Percentiles rank a stretch among this genome's conserved stretches.
Conservation (phyloP, 768 basidiomycete genomes). For the Mycena olivaceomarginata region DNA sequence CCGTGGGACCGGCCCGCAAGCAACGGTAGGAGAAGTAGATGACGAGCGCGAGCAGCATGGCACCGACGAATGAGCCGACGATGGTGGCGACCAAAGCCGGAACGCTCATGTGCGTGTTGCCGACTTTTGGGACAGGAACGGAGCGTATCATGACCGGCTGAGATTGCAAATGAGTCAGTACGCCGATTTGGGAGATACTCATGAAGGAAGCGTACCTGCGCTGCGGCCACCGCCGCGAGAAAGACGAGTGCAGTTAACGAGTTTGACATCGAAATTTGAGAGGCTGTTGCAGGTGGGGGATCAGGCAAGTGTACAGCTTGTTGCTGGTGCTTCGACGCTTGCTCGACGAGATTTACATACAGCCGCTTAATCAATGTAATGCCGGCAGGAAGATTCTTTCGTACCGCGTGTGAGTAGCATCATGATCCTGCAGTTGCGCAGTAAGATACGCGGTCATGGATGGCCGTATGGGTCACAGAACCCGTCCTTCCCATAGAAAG, state of each 20-base stretch:
- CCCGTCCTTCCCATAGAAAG: too few relatives aligned
- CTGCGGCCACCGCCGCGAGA: slow-evolving; percentile 4
- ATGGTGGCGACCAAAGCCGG: slow-evolving; percentile 11
- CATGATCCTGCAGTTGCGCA: slow-evolving; percentile 12
- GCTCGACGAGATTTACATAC: slow-evolving; percentile 9
- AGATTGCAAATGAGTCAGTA: slow-evolving; percentile 6
- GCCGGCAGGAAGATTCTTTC: slow-evolving; percentile 4
- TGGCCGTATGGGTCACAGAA: slow-evolving; percentile 5
- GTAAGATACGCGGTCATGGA: slow-evolving; percentile 3
- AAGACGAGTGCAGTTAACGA: slow-evolving; percentile 13
- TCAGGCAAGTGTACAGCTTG: slow-evolving; percentile 7
- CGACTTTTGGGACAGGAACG: background rate
- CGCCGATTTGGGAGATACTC: slow-evolving; percentile 2
- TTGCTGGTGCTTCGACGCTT: slow-evolving; percentile 5
- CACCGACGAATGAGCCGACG: slow-evolving; percentile 11
- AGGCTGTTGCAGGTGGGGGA: slow-evolving; percentile 2
- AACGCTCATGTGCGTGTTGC: slow-evolving; percentile 8
- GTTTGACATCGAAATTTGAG: slow-evolving; percentile 10
- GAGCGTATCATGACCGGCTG: slow-evolving; percentile 5
- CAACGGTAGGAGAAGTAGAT: slow-evolving; percentile 4
- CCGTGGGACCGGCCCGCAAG: slow-evolving; percentile 1
- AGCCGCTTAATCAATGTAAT: slow-evolving; percentile 11
- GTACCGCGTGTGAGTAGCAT: slow-evolving; percentile 2
- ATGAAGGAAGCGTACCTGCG: slow-evolving; percentile 8
- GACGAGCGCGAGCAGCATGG: slow-evolving; percentile 5